A percentile compares a stretch with the other conserved stretches of the same genome.
Evolutionary conservation across 441 rosid species (phyloP).

Genomic region (Adansonia gregorii): DNA sequence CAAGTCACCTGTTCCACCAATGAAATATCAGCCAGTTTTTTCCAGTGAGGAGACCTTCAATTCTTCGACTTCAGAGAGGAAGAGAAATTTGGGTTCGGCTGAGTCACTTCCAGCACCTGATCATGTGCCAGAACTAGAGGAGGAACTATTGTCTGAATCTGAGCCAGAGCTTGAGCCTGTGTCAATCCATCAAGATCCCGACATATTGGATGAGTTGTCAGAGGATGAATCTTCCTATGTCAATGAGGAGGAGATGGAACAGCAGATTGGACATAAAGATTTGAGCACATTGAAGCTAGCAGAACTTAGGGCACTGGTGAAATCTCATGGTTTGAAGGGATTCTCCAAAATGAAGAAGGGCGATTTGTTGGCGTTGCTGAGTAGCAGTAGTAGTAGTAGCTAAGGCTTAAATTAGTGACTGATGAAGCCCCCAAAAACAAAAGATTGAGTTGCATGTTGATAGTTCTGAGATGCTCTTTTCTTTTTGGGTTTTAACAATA

Average conservation of each 20-base stretch:
- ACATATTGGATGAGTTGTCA: conserved; percentile 37
- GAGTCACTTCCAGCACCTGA: conserved; percentile 40
- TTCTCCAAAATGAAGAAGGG: conserved; percentile 78
- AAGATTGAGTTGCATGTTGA: conserved; percentile 22
- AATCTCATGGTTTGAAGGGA: conserved; percentile 71
- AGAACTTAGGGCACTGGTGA: conserved; percentile 71
- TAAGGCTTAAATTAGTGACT: conserved; percentile 30
- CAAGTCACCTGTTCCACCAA: conserved; percentile 62
- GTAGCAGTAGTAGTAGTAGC: conserved; percentile 20
- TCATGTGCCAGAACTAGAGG: conserved; percentile 26
- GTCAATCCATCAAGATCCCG: conserved; percentile 33
- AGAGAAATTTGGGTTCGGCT: conserved; percentile 39
- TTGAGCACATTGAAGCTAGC: conserved; percentile 60
- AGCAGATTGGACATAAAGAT: conserved; percentile 37
- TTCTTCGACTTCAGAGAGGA: conserved; percentile 41
- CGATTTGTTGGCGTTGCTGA: conserved; percentile 59
- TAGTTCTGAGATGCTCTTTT: conserved; percentile 10
- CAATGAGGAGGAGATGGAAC: conserved; percentile 38
- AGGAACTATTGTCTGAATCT: conserved; percentile 27
- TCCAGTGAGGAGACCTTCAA: conserved; percentile 47
- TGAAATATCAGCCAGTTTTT: conserved; percentile 49
- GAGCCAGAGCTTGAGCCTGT: conserved; percentile 34
- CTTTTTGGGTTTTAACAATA: not conserved
- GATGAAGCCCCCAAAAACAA: conserved; percentile 1
- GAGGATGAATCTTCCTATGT: conserved; percentile 43